Evolutionary conservation across 2,329 filamentous ascomycete genomes (phyloP).

Genomic region (Trichoderma sp.): DNA sequence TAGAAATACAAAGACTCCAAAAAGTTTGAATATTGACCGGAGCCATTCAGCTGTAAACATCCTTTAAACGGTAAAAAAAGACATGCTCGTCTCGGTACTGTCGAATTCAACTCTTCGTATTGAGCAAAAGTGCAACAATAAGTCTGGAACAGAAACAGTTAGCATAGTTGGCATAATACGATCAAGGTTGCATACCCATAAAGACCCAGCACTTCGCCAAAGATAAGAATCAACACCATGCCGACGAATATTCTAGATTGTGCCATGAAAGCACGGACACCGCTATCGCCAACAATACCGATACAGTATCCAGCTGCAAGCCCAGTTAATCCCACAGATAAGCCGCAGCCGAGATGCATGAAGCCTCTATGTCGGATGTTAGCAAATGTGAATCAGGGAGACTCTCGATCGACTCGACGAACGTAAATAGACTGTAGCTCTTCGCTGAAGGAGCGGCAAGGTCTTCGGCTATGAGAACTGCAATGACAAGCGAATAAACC

Average conservation of each 20-base stretch:
- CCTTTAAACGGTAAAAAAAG: background rate
- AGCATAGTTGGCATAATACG: background rate
- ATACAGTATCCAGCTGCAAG: conserved; percentile 95
- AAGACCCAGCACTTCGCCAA: conserved; percentile 92
- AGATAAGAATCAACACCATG: conserved; percentile 98
- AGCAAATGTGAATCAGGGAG: conserved; percentile 22
- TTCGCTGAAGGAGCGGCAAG: conserved; percentile 65
- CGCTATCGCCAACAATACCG: conserved; percentile 90
- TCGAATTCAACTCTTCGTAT: conserved; percentile 74
- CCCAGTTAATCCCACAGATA: conserved; percentile 89
- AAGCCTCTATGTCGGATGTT: conserved; percentile 61
- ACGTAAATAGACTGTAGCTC: conserved; percentile 82
- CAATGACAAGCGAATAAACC: conserved; percentile 95
- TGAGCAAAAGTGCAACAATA: conserved; percentile 89
- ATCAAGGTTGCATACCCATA: conserved; percentile 69
- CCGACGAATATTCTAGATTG: conserved; percentile 95
- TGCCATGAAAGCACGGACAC: conserved; percentile 92
- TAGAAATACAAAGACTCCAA: background rate
- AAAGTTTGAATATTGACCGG: conserved; percentile 2
- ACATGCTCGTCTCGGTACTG: background rate
- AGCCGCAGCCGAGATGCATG: conserved; percentile 86
- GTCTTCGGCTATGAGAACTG: conserved; percentile 91
- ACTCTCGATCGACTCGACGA: conserved; percentile 34
- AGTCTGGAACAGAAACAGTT: conserved; percentile 51
- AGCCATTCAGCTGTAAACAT: conserved; percentile 1